A percentile compares a stretch with the other conserved stretches of the same genome.
Evolutionary conservation across 805 yeast species (phyloP).

Genomic region (Teunomyces funiuensis): DNA sequence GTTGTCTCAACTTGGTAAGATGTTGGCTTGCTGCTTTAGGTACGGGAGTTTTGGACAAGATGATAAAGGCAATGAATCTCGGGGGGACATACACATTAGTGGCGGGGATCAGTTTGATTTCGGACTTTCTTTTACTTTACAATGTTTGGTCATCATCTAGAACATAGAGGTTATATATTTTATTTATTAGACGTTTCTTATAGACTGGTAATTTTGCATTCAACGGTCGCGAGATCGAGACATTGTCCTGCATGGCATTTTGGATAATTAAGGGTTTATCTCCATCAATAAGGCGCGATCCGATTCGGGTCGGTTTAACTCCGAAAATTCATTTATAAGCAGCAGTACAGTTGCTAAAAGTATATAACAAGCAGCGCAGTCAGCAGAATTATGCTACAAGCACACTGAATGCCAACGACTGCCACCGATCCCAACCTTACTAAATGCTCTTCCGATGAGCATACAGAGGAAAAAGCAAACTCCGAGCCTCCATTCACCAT

Average conservation of each 20-base stretch:
- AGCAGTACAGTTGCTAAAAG: not conserved
- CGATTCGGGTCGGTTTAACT: not conserved
- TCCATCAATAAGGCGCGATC: not conserved
- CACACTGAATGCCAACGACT: not conserved
- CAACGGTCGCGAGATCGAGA: too few relatives aligned
- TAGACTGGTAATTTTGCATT: too few relatives aligned
- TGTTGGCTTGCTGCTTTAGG: constrained; percentile 71
- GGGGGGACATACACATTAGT: constrained; percentile 82
- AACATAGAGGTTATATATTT: too few relatives aligned
- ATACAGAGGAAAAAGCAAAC: not conserved
- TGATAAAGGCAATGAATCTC: constrained; percentile 54
- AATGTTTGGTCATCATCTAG: not conserved
- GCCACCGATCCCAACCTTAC: not conserved
- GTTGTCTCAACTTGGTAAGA: constrained; percentile 68
- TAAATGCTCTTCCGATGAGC: not conserved
- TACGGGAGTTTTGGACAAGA: constrained; percentile 61
- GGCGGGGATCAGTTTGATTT: constrained; percentile 45
- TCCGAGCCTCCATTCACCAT: constrained; percentile 36
- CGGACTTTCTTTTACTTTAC: constrained; percentile 1
- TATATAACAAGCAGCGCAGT: not conserved
- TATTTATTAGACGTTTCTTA: too few relatives aligned
- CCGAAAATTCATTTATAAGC: not conserved
- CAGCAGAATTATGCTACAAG: not conserved
- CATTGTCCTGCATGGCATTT: too few relatives aligned
- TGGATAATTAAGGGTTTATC: too few relatives aligned